A percentile compares a stretch with the other conserved stretches of the same genome.
Conservation (phyloP, 1,284 basidiomycete genomes). For the Exobasidium rhododendri region DNA sequence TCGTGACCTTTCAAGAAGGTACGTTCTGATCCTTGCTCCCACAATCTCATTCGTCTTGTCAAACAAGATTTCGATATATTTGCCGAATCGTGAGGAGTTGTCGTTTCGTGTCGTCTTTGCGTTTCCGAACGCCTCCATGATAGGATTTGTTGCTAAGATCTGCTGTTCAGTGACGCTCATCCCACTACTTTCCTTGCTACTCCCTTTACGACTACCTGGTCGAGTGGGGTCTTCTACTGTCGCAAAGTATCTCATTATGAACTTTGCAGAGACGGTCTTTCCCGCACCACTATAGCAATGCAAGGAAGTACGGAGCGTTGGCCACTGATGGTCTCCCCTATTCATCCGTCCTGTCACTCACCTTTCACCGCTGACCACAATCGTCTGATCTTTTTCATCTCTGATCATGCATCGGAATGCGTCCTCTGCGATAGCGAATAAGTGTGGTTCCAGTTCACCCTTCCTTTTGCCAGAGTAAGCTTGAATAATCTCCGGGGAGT, state of each 20-base stretch:
- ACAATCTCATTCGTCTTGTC: constrained; percentile 93
- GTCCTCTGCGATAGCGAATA: constrained; percentile 99
- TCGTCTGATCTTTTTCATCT: constrained; percentile 92
- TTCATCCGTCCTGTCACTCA: constrained; percentile 58
- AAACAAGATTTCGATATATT: constrained; percentile 98
- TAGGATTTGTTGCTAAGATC: constrained; percentile 96
- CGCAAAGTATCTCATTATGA: constrained; percentile 98
- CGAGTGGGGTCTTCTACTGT: constrained; percentile 82
- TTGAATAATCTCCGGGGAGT: constrained; percentile 95
- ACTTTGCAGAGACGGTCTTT: constrained; percentile 98
- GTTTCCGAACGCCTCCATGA: constrained; percentile 98
- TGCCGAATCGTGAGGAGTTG: constrained; percentile 97
- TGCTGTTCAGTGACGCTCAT: constrained; percentile 92
- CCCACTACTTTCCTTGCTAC: constrained; percentile 62
- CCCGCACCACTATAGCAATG: constrained; percentile 85
- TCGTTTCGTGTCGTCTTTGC: constrained; percentile 99
- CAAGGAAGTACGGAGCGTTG: no score
- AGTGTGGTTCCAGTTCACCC: constrained; percentile 93
- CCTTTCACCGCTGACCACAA: constrained; percentile 98
- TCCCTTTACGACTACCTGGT: constrained; percentile 43
- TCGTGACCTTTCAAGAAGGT: constrained; percentile 80
- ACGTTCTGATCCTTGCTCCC: constrained; percentile 94
- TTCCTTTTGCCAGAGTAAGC: constrained; percentile 88
- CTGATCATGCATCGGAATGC: constrained; percentile 96
- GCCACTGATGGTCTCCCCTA: background rate